Evolutionary conservation across 805 yeast genomes (phyloP).

Genomic region (Candida loeiensis): DNA sequence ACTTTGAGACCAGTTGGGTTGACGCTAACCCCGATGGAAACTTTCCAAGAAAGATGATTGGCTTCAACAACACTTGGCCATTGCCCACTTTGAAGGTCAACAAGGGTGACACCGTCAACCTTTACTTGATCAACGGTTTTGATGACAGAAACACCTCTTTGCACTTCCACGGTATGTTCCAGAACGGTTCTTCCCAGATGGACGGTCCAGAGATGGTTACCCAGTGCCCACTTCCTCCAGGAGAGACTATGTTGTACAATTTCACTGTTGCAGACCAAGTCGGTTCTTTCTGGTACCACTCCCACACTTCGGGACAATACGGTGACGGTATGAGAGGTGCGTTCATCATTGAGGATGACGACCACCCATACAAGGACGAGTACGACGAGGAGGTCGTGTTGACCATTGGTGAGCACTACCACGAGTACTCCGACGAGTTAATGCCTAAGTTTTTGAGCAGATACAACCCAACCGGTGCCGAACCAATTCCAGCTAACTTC

Average conservation of each 20-base stretch:
- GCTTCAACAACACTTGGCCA: slow-evolving; percentile 75
- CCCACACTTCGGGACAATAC: slow-evolving; percentile 86
- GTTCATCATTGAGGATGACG: slow-evolving; percentile 69
- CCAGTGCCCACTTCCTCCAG: slow-evolving; percentile 91
- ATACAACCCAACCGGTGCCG: slow-evolving; percentile 96
- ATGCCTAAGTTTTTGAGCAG: slow-evolving; percentile 57
- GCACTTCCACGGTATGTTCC: slow-evolving; percentile 95
- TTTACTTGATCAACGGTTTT: slow-evolving; percentile 75
- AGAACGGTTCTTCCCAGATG: slow-evolving; percentile 68
- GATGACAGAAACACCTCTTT: slow-evolving; percentile 65
- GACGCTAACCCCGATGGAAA: slow-evolving; percentile 65
- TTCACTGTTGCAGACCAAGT: slow-evolving; percentile 80
- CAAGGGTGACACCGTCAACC: slow-evolving; percentile 73
- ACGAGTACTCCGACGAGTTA: slow-evolving; percentile 51
- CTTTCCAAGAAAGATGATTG: slow-evolving; percentile 53
- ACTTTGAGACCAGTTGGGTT: slow-evolving; percentile 66
- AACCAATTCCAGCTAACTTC: slow-evolving; percentile 85
- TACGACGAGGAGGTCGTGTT: slow-evolving; percentile 78
- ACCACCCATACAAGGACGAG: slow-evolving; percentile 52
- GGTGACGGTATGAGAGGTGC: slow-evolving; percentile 90
- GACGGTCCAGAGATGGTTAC: slow-evolving; percentile 89
- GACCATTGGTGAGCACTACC: slow-evolving; percentile 86
- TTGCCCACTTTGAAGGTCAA: slow-evolving; percentile 78
- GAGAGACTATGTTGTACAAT: slow-evolving; percentile 71
- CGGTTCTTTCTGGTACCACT: slow-evolving; percentile 97